Evolutionary conservation across 1,139 yeast species (phyloP).

Genomic region (Pichia sp.): DNA sequence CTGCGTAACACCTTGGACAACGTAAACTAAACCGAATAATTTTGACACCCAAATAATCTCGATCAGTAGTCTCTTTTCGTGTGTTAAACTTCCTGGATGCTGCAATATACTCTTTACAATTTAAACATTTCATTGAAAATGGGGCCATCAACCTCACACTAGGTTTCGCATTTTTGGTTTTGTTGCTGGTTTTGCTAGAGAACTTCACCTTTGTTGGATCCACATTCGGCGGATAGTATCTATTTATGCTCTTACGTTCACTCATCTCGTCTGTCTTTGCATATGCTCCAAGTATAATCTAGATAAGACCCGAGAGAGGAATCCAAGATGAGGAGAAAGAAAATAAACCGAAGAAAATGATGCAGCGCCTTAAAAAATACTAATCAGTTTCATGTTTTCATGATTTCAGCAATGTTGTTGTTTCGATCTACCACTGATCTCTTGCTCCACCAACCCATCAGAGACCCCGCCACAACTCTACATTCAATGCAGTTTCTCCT

Average conservation of each 20-base stretch:
- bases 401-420: conserved; percentile 1
- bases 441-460: not conserved
- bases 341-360: not conserved
- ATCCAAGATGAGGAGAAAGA: not conserved
- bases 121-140: conserved; percentile 78
- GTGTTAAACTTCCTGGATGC: conserved; percentile 89
- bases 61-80: conserved; percentile 67
- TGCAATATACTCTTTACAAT: conserved; percentile 82
- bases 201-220: conserved; percentile 57
- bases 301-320: not conserved
- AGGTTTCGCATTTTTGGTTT: conserved; percentile 42
- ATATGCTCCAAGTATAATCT: no score
- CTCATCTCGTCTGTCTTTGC: conserved; percentile 48
- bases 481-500: conserved; percentile 7
- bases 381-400: not conserved
- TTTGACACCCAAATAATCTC: conserved; percentile 68
- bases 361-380: not conserved
- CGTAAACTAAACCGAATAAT: conserved; percentile 68
- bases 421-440: not conserved
- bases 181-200: conserved; percentile 28
- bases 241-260: conserved; percentile 80
- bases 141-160: conserved; percentile 90
- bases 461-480: not conserved
- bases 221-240: conserved; percentile 88
- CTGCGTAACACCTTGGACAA: conserved; percentile 79